Conservation (phyloP, 805 yeast genomes). For the Saturnispora bothae region DNA sequence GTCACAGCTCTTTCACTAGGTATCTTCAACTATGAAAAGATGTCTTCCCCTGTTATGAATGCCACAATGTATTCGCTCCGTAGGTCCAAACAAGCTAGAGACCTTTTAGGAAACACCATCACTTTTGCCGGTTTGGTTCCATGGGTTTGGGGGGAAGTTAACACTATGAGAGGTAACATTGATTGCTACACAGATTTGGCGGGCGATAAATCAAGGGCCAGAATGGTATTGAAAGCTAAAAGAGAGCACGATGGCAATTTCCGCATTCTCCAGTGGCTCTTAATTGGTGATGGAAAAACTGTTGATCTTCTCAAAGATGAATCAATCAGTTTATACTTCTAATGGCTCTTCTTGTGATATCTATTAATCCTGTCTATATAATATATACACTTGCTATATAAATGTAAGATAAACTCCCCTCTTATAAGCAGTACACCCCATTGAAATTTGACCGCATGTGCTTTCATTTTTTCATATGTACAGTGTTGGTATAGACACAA, state of each 20-base stretch:
- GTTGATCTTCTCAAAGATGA: slow-evolving; percentile 16
- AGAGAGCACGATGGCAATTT: slow-evolving; percentile 45
- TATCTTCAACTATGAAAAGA: slow-evolving; percentile 88
- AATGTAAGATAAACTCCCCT: too few species aligned
- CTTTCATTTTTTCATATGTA: background rate
- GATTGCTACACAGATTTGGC: slow-evolving; percentile 60
- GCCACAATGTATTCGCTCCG: slow-evolving; percentile 81
- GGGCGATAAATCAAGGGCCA: slow-evolving; percentile 51
- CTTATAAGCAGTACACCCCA: too few species aligned
- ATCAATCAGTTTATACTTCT: slow-evolving; percentile 6
- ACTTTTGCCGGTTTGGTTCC: slow-evolving; percentile 69
- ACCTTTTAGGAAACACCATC: slow-evolving; percentile 63
- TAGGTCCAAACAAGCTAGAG: slow-evolving; percentile 55
- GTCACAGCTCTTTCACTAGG: slow-evolving; percentile 48
- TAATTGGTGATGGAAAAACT: slow-evolving; percentile 39
- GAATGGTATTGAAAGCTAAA: slow-evolving; percentile 59
- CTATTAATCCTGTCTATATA: background rate
- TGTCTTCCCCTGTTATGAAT: slow-evolving; percentile 77
- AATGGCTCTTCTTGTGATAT: too few species aligned
- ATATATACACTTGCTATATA: background rate
- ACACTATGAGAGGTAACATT: slow-evolving; percentile 73
- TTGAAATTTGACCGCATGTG: too few species aligned
- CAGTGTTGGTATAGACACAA: too few species aligned
- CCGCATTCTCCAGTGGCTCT: slow-evolving; percentile 51
- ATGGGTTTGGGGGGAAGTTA: slow-evolving; percentile 80